Conservation (phyloP, 768 basidiomycete species). For the Mycena capillaripes region DNA sequence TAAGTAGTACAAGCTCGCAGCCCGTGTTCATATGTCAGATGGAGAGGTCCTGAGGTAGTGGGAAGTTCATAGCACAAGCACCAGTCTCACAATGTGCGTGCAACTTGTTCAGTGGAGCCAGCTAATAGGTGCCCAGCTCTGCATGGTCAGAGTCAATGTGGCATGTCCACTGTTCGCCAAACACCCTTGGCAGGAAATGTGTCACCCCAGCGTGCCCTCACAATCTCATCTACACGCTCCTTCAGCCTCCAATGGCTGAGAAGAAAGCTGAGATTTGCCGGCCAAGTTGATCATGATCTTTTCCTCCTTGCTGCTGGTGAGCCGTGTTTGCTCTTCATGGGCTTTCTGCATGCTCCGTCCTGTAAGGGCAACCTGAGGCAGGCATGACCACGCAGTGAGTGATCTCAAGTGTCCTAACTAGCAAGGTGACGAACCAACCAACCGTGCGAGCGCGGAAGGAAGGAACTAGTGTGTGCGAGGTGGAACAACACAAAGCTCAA, state of each 20-base stretch:
- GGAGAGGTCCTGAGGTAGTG: no score
- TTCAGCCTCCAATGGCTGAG: slow-evolving; percentile 41
- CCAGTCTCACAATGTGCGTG: no score
- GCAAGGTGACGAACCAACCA: no score
- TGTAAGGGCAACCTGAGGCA: no score
- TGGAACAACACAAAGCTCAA: no score
- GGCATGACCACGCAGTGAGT: no score
- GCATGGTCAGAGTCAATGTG: slow-evolving; percentile 29
- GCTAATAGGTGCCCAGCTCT: slow-evolving; percentile 39
- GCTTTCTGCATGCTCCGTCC: neutral
- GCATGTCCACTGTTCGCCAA: slow-evolving; percentile 34
- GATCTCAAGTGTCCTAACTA: no score
- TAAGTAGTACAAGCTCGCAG: no score
- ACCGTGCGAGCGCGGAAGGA: no score
- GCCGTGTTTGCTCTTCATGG: neutral
- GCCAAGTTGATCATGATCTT: neutral
- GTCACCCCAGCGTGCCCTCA: slow-evolving; percentile 30
- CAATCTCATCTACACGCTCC: slow-evolving; percentile 41
- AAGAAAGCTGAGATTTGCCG: slow-evolving; percentile 39
- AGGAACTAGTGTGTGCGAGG: no score
- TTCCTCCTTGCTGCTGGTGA: neutral
- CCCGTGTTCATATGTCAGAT: no score
- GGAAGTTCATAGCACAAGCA: no score
- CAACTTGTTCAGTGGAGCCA: slow-evolving; percentile 38
- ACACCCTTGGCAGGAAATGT: neutral